Base-by-base conservation (phyloP, 164 flowering plant genomes). In the Vitis amurensis region DNA sequence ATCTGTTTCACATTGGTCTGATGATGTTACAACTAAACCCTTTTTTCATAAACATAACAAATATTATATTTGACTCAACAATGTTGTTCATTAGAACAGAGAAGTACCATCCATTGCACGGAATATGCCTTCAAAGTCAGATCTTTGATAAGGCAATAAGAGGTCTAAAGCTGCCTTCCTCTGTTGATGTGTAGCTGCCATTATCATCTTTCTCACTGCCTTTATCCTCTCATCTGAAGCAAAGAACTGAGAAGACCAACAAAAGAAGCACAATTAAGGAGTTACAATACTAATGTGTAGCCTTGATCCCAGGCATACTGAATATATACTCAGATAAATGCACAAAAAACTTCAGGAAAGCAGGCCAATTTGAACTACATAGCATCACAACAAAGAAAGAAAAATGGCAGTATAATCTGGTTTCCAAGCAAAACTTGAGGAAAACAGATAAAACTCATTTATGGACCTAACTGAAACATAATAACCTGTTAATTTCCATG, bases 181-280 rank as follows among this genome's bases (percentile, higher is more conserved):
- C 71, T 90, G 93, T 60, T 95, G 93, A 19, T 69, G 51, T n/a
- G 94, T 91, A 12, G 81, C 88, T 17, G 97, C 99, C 99, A 95
- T 91, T 68, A 95, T 91, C 99, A 95, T 95, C 87, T 88, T 87
- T 70, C 99, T 91, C 67, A 95, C 97, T 55, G 97, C 88, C 82
- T 90, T 93, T 67, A 93, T 84, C 87, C 99, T 91, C 79, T 91
- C 97, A 84, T 95, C 99, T 10, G 99, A 93, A 67, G 97, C 99
- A 85, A 96, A 96, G 83, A 96, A 96, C 99, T 96, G 77, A 71
- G 59, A 71, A 63, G 59, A 13, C 47, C 74, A 6, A 37, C 44
- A 66, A 69, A 12, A 63, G 16, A 57, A 1, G 8, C 37, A 29
- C 6, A 63, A 51, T 17, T 47, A 68, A 17, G 15, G 62, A 62